These are phyloP conservation scores for Ceratobasidium sp. DNA, from an alignment of 1,284 basidiomycete species.

Conservation along the genomic window DNA sequence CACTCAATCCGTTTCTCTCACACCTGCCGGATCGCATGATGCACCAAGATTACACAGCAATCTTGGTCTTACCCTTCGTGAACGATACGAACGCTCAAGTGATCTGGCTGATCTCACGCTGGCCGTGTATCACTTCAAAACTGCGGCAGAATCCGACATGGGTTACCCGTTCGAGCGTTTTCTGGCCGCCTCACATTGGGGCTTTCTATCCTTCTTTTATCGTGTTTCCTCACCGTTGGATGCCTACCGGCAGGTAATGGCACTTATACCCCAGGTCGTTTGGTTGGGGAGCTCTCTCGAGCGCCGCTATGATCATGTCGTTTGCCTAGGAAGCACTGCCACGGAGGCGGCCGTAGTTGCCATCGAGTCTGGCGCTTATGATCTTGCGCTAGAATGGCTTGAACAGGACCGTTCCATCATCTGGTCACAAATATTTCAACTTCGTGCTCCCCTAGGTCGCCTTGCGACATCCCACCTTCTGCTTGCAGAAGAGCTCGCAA, in stretches of 20 bases:
- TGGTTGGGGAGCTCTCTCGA: background rate
- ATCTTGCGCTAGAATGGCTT: background rate
- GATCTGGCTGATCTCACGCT: background rate
- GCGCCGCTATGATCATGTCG: background rate
- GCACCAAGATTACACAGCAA: background rate
- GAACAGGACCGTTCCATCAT: background rate
- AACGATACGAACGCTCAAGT: background rate
- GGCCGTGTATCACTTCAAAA: background rate
- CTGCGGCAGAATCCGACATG: background rate
- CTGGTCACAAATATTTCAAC: background rate
- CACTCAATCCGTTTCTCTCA: background rate
- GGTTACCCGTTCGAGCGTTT: background rate
- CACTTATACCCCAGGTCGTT: background rate
- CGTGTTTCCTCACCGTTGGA: background rate
- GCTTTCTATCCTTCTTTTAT: background rate
- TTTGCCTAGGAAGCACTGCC: background rate
- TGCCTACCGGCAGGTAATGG: background rate
- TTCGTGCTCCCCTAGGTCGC: background rate
- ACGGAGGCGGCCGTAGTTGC: constrained; percentile 41
- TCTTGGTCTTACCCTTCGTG: background rate
- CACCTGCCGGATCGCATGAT: background rate
- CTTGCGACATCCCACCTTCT: background rate
- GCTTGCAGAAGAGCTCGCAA: background rate
- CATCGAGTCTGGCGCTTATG: background rate
- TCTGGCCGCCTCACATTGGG: background rate